Conservation (phyloP, 2,329 filamentous ascomycete species). For the Aspergillus tanneri region DNA sequence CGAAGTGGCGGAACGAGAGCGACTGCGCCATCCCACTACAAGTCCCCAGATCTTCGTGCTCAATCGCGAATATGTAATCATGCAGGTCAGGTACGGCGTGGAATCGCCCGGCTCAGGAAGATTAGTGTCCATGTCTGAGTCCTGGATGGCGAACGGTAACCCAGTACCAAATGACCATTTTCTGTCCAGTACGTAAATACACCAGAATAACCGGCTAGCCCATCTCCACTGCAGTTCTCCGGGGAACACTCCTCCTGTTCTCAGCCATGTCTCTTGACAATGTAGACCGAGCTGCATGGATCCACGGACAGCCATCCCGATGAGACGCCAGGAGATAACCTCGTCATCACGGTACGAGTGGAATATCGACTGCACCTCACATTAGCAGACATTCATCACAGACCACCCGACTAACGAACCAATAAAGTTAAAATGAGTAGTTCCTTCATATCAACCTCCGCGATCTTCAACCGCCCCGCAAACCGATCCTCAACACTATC, state of each 20-base stretch:
- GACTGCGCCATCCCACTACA: conserved; percentile 40
- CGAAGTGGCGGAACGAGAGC: conserved; percentile 32
- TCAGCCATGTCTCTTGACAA: conserved; percentile 44
- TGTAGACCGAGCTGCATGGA: conserved; percentile 53
- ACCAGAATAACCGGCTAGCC: conserved; percentile 49
- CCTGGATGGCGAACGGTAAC: conserved; percentile 50
- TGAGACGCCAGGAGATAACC: conserved; percentile 50
- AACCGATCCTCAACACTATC: conserved; percentile 39
- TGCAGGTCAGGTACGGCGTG: conserved; percentile 47
- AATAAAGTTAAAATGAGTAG: conserved; percentile 34
- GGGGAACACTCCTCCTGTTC: conserved; percentile 36
- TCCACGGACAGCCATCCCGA: conserved; percentile 49
- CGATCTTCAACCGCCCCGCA: conserved; percentile 33
- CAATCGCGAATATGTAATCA: conserved; percentile 50
- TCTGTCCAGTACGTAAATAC: conserved; percentile 53
- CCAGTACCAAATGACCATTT: conserved; percentile 56
- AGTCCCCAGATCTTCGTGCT: conserved; percentile 51
- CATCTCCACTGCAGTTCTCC: conserved; percentile 38
- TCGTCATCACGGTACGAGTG: conserved; percentile 51
- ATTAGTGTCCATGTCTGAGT: conserved; percentile 52
- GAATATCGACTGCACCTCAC: too few relatives aligned
- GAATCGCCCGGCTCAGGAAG: conserved; percentile 45
- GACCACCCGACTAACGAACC: conserved; percentile 21
- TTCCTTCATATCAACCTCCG: conserved; percentile 42
- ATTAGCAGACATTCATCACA: too few relatives aligned